Evolutionary conservation across 2,329 filamentous ascomycete genomes (phyloP), one percentile per base, ranked within the genome.

Genomic region (Cordyceps militaris): DNA sequence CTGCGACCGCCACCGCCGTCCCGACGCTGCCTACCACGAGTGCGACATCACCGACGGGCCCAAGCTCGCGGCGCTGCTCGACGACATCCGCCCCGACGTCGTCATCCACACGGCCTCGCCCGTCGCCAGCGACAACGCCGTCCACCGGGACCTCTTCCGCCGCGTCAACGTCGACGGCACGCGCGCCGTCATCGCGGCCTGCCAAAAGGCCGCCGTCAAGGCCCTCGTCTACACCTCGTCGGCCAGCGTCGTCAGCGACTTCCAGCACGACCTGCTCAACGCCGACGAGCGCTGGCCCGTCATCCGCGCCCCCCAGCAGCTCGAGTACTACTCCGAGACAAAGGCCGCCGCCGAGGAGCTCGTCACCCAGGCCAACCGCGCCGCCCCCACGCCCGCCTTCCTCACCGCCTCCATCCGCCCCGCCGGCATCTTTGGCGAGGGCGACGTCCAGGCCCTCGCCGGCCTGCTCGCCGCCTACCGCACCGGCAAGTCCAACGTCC

Each of bases 41-140:
- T 88, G 84, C 69, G 88, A 93, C 72, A 91, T 94, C 69, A 91
- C 88, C 56, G 84, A 88, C 61, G 68, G 75, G 19, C 76, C 78
- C 56, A 79, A 78, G 61, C 78, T 94, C 62, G 70, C 81, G 42
- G 75, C 79, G 38, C 74, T 90, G 46, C 85, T 97, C 65, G 71
- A 79, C 32, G 76, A 83, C 62, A 78, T 85, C 56, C 82, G 81
- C 65, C 92, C 93, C 21, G 85, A 91, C 68, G 83, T 95, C 14
- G 90, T 99, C 53, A 87, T 97, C 66, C 93, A 99, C 73, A 96
- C 92, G 2, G 94, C 93, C 21, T 89, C 86, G 34, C 89, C 89
- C 40, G 72, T 79, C 24, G 79, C 76, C 69, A 75, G 81, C 73
- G 71, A 71, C 66, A 66, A 77, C 70, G 73, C 75, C 67, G 72